Conservation (phyloP, 2,329 filamentous ascomycete genomes). For the Dryadomyces quercivorus region DNA sequence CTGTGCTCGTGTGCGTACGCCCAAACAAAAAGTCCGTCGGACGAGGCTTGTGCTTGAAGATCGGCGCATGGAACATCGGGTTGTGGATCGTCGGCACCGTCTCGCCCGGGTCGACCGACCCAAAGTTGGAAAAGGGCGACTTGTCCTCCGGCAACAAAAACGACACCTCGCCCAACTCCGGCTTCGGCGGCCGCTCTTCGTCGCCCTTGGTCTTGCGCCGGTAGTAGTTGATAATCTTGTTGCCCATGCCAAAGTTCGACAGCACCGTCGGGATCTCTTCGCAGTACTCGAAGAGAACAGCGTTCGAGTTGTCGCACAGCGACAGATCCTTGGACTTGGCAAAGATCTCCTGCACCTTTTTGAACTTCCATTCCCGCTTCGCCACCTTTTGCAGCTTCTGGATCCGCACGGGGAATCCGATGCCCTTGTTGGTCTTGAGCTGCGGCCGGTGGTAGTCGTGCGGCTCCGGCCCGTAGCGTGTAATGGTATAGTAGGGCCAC, state of each 20-base stretch:
- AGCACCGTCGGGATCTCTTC: conserved; percentile 86
- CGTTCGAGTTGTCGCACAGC: conserved; percentile 76
- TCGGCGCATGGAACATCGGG: conserved; percentile 84
- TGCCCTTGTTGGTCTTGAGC: conserved; percentile 57
- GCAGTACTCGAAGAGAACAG: conserved; percentile 86
- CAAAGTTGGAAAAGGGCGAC: conserved; percentile 91
- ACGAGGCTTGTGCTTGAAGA: conserved; percentile 76
- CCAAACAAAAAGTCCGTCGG: conserved; percentile 77
- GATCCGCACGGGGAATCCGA: conserved; percentile 59
- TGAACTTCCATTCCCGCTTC: conserved; percentile 77
- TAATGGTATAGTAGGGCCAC: conserved; percentile 92
- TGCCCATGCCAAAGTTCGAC: conserved; percentile 97
- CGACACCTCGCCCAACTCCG: conserved; percentile 77
- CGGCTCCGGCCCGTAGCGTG: conserved; percentile 55
- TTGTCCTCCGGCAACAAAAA: conserved; percentile 87
- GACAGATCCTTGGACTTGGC: conserved; percentile 70
- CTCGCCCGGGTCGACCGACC: conserved; percentile 82
- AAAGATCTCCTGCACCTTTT: conserved; percentile 68
- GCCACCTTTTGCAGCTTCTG: conserved; percentile 51
- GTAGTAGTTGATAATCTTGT: conserved; percentile 92
- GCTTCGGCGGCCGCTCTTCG: conserved; percentile 63
- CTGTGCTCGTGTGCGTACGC: conserved; percentile 64
- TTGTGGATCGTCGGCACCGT: conserved; percentile 87
- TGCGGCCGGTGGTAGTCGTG: conserved; percentile 75
- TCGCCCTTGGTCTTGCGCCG: conserved; percentile 69